A percentile compares a stretch with the other conserved stretches of the same genome.
phyloP scores from a whole-genome alignment of 1,284 basidiomycete species.

The Heliocybe sulcata region DNA sequence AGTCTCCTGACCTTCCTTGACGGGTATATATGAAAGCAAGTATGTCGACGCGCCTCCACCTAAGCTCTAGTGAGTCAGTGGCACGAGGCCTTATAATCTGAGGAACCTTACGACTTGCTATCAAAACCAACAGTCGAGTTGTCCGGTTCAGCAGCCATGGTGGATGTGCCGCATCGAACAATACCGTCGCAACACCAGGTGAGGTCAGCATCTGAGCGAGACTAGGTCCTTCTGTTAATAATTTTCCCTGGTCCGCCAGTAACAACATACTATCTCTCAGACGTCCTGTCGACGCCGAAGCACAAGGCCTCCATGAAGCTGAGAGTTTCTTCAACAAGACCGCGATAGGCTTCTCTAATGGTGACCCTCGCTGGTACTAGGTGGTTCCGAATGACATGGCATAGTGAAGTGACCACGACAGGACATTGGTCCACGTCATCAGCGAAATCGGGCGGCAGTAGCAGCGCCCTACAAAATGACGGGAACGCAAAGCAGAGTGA shows the following conservation, averaged over 20 bases:
- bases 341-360: constrained; percentile 13
- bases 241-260: background rate
- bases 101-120: constrained; percentile 45
- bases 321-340: constrained; percentile 34
- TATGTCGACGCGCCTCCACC: constrained; percentile 31
- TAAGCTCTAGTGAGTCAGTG: constrained; percentile 11
- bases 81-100: background rate
- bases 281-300: constrained; percentile 26
- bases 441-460: constrained; percentile 22
- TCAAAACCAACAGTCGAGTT: constrained; percentile 39
- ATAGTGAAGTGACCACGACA: constrained; percentile 30
- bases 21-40: constrained; percentile 24
- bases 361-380: constrained; percentile 24
- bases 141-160: constrained; percentile 38
- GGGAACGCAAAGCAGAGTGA: constrained; percentile 42
- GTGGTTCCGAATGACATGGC: constrained; percentile 32
- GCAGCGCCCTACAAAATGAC: constrained; percentile 31
- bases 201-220: constrained; percentile 24
- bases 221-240: background rate
- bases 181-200: constrained; percentile 32
- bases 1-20: constrained; percentile 15
- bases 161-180: constrained; percentile 45
- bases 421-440: constrained; percentile 18
- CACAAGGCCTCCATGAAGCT: constrained; percentile 46
- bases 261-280: background rate